phyloP scores from a whole-genome alignment of 1,139 yeast species.

The Blastobotrys apis region DNA sequence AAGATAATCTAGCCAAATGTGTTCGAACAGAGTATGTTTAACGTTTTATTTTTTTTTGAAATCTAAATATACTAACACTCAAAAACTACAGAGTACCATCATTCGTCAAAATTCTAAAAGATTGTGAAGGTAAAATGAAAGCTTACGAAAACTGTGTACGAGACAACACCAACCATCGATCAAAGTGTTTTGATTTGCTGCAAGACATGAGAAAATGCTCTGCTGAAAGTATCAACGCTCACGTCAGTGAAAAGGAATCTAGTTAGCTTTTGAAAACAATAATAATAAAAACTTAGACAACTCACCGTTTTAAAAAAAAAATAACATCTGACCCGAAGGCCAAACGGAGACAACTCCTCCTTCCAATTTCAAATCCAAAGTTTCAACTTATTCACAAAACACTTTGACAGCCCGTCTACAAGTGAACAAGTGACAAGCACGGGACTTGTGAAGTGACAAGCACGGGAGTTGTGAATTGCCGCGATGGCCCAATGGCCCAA shows the following conservation, averaged over 20 bases:
- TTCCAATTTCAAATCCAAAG: constrained; percentile 2
- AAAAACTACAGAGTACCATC: constrained; percentile 47
- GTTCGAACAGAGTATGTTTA: constrained; percentile 42
- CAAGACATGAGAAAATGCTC: constrained; percentile 39
- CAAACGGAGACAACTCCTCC: not conserved
- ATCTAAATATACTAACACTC: not conserved
- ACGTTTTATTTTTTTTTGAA: not conserved
- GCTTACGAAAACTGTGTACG: constrained; percentile 59
- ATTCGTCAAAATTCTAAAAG: constrained; percentile 56
- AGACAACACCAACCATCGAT: constrained; percentile 37
- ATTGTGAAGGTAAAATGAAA: constrained; percentile 52
- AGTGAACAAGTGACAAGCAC: not conserved
- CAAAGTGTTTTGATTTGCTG: constrained; percentile 41
- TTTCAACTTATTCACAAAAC: not conserved
- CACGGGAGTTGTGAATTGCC: not conserved
- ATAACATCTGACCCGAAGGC: not conserved
- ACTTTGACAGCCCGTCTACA: not conserved
- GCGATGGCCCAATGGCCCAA: not conserved
- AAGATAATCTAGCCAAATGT: constrained; percentile 50
- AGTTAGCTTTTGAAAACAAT: not conserved
- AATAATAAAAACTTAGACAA: not conserved
- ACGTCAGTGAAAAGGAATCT: constrained; percentile 10
- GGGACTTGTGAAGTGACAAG: not conserved
- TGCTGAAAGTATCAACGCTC: constrained; percentile 28
- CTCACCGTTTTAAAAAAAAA: too few relatives aligned